Base-by-base conservation (phyloP, 2,329 filamentous ascomycete species). In the Tympanopsis confertula region DNA sequence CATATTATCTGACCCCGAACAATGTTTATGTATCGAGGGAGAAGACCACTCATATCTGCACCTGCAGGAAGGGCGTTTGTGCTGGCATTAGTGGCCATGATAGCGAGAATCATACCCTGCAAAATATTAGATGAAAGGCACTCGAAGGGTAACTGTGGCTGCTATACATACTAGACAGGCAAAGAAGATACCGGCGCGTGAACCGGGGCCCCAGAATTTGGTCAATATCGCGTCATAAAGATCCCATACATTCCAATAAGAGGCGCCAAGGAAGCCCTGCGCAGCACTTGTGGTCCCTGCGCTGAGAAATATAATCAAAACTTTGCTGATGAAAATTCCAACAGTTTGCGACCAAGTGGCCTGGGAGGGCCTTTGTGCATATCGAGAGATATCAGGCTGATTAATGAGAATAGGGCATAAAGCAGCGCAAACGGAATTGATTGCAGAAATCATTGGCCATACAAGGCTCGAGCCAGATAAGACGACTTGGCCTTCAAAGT, bases 201-300 rank as follows among this genome's bases (percentile, higher is more conserved):
- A 54, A 4, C 48, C 51, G 0, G 61, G 50, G 2, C 48, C 48
- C 50, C 57, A 64, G 44, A 57, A 58, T 19, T 53, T 50, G 14
- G 57, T 55, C 4, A 65, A 51, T 5, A 66, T 59, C 2, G 50
- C 48, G 20, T 48, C 48, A 38, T 59, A 58, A n/a, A 65, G 52
- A 43, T 65, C 61, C 61, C 61, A 65, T 2, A 60, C 47, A 38
- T 66, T 65, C 62, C 61, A 66, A 44, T 61, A 59, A 3, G 54
- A 53, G 4, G 54, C 51, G 3, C 61, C 60, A 5, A 49, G 37
- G 24, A 54, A 53, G 3, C 47, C 51, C 2, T 47, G 43, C 2
- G 55, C 50, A 14, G 59, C 58, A 2, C 57, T 55, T 10, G 60
- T 64, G 0, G 58, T 59, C 4, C 51, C 52, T 14, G 58, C 51